These are phyloP conservation scores for Ganoderma sinense DNA, from an alignment of 1,284 basidiomycete genomes.

Conservation along the genomic window DNA sequence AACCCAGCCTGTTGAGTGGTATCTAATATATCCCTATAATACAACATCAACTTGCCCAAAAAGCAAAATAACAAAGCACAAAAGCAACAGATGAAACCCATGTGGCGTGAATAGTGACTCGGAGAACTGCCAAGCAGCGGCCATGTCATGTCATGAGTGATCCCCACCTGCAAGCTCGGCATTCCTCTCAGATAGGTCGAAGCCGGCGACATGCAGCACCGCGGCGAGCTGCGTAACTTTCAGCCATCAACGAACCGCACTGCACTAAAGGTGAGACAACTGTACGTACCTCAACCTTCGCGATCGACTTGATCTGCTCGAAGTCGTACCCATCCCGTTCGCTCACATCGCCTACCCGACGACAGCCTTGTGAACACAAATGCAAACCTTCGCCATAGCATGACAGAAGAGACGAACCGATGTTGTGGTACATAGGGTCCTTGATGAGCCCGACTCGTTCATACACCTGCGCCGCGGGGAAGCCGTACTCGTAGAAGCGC, in stretches of 20 bases:
- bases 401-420: slow-evolving; percentile 49
- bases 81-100: neutral
- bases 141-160: neutral
- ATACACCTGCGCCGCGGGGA: slow-evolving; percentile 82
- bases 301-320: slow-evolving; percentile 80
- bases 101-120: neutral
- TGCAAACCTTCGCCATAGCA: neutral
- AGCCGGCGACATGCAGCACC: slow-evolving; percentile 2
- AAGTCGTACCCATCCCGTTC: slow-evolving; percentile 83
- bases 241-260: neutral
- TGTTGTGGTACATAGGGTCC: slow-evolving; percentile 89
- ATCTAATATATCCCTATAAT: neutral
- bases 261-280: neutral
- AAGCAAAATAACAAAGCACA: neutral
- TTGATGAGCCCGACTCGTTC: slow-evolving; percentile 86
- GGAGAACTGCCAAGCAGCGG: neutral
- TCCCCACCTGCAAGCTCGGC: neutral
- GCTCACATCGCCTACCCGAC: slow-evolving; percentile 69
- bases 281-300: slow-evolving; percentile 78
- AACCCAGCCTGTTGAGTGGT: neutral
- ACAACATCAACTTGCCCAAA: neutral
- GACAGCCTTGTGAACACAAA: neutral
- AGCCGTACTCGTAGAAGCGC: slow-evolving; percentile 85
- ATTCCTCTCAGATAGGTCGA: neutral
- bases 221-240: neutral